Percentiles rank a stretch among this genome's conserved stretches.
phyloP scores from a whole-genome alignment of 805 yeast species.

The Candida xiaguanensis region DNA sequence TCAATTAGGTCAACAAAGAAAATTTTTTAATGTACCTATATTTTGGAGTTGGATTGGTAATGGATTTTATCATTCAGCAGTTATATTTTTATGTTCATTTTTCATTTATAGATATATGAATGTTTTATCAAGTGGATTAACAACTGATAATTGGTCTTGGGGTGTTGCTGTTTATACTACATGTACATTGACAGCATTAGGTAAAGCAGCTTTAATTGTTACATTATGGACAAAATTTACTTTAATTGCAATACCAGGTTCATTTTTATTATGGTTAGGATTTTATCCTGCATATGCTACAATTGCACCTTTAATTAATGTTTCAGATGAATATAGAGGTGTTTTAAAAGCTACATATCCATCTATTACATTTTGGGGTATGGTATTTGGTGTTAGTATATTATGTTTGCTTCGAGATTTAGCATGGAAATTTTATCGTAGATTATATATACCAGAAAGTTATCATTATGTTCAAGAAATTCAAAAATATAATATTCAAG shows the following conservation, averaged over 20 bases:
- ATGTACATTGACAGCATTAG: constrained; percentile 82
- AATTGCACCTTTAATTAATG: constrained; percentile 77
- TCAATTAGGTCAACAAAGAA: constrained; percentile 83
- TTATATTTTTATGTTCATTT: constrained; percentile 70
- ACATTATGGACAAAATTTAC: constrained; percentile 96
- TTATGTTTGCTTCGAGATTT: constrained; percentile 84
- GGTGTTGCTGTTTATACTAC: constrained; percentile 88
- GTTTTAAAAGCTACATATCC: constrained; percentile 74
- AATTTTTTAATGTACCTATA: constrained; percentile 82
- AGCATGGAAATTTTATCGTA: constrained; percentile 89
- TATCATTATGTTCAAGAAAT: constrained; percentile 96
- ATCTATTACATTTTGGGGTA: constrained; percentile 79
- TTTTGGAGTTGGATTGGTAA: constrained; percentile 98
- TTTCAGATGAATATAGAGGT: constrained; percentile 83
- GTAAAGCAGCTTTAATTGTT: constrained; percentile 90
- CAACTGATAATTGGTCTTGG: constrained; percentile 91
- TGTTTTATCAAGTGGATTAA: constrained; percentile 60
- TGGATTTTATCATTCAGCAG: constrained; percentile 91
- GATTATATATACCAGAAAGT: constrained; percentile 87
- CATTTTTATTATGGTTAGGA: constrained; percentile 75
- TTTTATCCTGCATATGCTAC: constrained; percentile 85
- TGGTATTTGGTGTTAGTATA: constrained; percentile 67
- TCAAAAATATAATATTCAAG: constrained; percentile 91
- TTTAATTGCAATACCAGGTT: constrained; percentile 90
- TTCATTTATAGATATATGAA: constrained; percentile 68